Conservation (phyloP, 208 protist species). For the Leptomonas pyrrhocoris region DNA sequence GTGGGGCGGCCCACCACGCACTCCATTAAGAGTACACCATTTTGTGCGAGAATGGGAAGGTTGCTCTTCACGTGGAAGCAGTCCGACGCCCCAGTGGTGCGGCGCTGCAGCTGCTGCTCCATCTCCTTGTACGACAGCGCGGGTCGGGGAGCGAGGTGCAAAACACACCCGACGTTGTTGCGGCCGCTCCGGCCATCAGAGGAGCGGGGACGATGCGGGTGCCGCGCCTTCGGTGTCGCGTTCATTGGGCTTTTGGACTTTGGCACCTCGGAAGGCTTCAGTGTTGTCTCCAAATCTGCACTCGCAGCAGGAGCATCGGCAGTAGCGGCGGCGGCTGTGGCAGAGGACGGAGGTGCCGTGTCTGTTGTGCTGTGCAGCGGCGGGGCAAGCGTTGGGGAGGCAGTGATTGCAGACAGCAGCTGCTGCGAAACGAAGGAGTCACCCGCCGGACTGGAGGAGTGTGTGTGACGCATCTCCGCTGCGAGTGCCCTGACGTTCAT, state of each 20-base stretch:
- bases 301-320: no score
- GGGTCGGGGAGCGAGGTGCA: conserved; percentile 23
- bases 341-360: no score
- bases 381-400: no score
- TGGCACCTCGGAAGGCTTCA: no score
- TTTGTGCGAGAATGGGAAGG: conserved; percentile 42
- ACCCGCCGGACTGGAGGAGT: conserved; percentile 8
- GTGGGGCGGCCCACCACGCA: conserved; percentile 29
- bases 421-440: conserved; percentile 37
- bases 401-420: neutral
- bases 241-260: neutral
- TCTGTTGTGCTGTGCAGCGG: no score
- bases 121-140: conserved; percentile 32
- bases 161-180: conserved; percentile 14
- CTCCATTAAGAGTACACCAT: conserved; percentile 74
- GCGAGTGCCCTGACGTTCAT: conserved; percentile 31
- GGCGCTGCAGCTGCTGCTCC: conserved; percentile 28
- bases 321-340: no score
- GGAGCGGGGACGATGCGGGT: neutral
- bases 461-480: conserved; percentile 18
- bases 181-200: neutral
- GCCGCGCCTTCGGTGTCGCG: neutral
- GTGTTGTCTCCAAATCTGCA: no score
- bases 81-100: conserved; percentile 25
- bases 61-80: conserved; percentile 71